Evolutionary conservation across 2,329 filamentous ascomycete genomes (phyloP).

Genomic region (Biscogniauxia marginata): DNA sequence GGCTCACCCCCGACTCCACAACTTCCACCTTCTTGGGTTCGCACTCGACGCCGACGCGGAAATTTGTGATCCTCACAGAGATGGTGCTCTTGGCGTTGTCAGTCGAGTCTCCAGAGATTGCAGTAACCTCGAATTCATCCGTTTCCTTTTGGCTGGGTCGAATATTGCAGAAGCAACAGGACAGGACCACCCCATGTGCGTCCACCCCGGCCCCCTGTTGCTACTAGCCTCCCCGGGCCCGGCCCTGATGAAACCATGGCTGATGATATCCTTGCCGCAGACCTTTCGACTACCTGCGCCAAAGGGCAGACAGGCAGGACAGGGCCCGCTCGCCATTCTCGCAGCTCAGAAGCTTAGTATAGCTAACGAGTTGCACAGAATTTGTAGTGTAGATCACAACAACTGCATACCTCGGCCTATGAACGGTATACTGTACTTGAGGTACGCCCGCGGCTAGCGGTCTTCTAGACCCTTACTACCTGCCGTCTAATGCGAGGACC

Average conservation of each 20-base stretch:
- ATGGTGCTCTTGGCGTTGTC: conserved; percentile 13
- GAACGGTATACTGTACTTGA: background rate
- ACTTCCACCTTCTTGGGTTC: conserved; percentile 6
- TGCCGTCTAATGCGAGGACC: background rate
- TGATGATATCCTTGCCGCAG: conserved; percentile 30
- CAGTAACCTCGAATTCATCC: background rate
- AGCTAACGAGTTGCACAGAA: conserved; percentile 20
- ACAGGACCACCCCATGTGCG: conserved; percentile 16
- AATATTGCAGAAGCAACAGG: conserved; percentile 3
- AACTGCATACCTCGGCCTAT: background rate
- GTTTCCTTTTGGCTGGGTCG: conserved; percentile 5
- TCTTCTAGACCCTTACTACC: background rate
- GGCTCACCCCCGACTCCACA: conserved; percentile 18
- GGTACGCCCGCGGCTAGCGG: background rate
- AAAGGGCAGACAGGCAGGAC: conserved; percentile 19
- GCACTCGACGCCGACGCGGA: conserved; percentile 3
- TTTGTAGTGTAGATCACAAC: background rate
- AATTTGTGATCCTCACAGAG: conserved; percentile 14
- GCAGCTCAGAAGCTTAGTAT: conserved; percentile 10
- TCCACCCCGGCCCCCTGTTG: conserved; percentile 26
- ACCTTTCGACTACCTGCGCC: conserved; percentile 17
- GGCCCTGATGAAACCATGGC: conserved; percentile 32
- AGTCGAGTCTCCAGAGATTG: conserved; percentile 3
- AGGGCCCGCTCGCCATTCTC: conserved; percentile 19
- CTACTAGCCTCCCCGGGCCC: conserved; percentile 22